Evolutionary conservation across 2,329 filamentous ascomycete genomes (phyloP).

Genomic region (Fusarium sp.): DNA sequence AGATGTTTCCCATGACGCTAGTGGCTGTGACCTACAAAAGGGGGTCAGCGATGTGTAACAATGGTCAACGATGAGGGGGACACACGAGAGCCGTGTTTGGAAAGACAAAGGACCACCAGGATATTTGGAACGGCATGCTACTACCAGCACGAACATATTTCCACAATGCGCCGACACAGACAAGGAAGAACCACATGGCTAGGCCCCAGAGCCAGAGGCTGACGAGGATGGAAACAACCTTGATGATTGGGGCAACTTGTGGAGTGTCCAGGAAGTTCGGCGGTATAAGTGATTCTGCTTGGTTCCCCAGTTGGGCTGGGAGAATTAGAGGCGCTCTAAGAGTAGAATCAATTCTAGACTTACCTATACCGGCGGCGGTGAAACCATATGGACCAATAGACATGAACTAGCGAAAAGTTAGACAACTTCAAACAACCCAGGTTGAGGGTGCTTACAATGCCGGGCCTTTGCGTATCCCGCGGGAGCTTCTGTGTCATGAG

Average conservation of each 20-base stretch:
- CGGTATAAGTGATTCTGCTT: conserved; percentile 58
- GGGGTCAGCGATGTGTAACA: background rate
- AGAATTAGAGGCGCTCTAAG: conserved; percentile 6
- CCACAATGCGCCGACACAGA: conserved; percentile 81
- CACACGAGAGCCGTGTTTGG: conserved; percentile 78
- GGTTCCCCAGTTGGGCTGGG: conserved; percentile 58
- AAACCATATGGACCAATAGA: conserved; percentile 80
- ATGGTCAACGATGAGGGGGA: background rate
- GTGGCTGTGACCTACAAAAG: conserved; percentile 72
- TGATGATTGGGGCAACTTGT: conserved; percentile 58
- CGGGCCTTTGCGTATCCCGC: conserved; percentile 78
- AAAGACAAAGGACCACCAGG: conserved; percentile 87
- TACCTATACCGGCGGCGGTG: conserved; percentile 59
- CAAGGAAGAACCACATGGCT: conserved; percentile 87
- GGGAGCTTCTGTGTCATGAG: conserved; percentile 91
- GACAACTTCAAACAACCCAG: background rate
- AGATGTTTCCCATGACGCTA: conserved; percentile 74
- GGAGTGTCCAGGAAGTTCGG: conserved; percentile 55
- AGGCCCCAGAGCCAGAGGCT: conserved; percentile 86
- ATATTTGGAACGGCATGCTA: conserved; percentile 82
- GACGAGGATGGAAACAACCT: conserved; percentile 67
- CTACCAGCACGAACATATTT: conserved; percentile 69
- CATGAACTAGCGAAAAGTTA: conserved; percentile 69
- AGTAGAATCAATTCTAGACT: background rate
- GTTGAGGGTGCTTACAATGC: conserved; percentile 63